These are phyloP conservation scores for Camellia granthamiana DNA, from an alignment of 148 eudicot species.

Conservation along the genomic window DNA sequence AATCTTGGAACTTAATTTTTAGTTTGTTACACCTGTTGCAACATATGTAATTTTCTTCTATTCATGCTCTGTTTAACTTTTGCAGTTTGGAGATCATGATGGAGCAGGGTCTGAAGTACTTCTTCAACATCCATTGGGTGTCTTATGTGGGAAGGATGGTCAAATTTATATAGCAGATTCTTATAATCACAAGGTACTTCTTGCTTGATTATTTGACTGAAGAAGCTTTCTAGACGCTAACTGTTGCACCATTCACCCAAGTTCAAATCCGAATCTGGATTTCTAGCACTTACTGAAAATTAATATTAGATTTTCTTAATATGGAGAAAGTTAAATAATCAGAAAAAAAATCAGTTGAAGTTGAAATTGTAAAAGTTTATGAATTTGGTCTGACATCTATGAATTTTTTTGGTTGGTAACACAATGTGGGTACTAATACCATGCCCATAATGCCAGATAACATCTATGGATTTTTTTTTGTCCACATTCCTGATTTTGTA, in stretches of 20 bases:
- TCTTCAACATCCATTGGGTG: constrained; percentile 94
- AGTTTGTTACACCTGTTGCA: neutral
- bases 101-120: constrained; percentile 91
- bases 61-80: constrained; percentile 15
- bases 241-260: neutral
- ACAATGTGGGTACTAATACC: too few species aligned
- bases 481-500: too few species aligned
- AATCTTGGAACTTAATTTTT: constrained; percentile 5
- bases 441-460: too few species aligned
- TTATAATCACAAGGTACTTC: constrained; percentile 88
- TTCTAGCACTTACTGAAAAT: too few species aligned
- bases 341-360: too few species aligned
- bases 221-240: neutral
- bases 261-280: neutral
- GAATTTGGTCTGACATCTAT: too few species aligned
- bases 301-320: too few species aligned
- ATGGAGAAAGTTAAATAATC: too few species aligned
- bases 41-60: constrained; percentile 2
- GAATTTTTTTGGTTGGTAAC: too few species aligned
- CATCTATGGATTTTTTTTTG: too few species aligned
- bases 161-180: constrained; percentile 89
- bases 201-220: constrained; percentile 10
- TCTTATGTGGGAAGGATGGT: constrained; percentile 71
- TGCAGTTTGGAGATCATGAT: constrained; percentile 94
- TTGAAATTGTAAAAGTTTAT: too few species aligned